Evolutionary conservation across 2,329 filamentous ascomycete species (phyloP).

Genomic region (Alternaria sp.): DNA sequence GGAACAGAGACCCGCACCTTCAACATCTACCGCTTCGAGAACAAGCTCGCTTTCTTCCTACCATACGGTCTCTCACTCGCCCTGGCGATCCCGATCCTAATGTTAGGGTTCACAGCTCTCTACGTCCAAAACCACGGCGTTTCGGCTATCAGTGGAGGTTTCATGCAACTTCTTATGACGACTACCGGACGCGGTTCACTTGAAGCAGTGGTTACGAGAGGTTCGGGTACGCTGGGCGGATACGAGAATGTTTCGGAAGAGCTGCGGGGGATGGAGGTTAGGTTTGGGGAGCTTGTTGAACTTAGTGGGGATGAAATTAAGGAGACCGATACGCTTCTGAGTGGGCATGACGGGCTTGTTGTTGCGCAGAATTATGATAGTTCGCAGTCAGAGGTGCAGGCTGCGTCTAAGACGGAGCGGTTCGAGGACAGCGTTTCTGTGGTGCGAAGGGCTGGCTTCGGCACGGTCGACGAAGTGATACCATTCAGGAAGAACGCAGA

Average conservation of each 20-base stretch:
- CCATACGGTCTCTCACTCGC: not conserved
- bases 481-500: not conserved
- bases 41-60: not conserved
- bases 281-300: not conserved
- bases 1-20: not conserved
- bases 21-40: not conserved
- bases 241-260: not conserved
- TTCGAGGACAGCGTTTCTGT: not conserved
- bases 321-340: not conserved
- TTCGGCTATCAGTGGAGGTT: not conserved
- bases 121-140: not conserved
- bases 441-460: not conserved
- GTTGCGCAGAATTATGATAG: not conserved
- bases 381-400: not conserved
- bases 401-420: not conserved
- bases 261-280: not conserved
- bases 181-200: not conserved
- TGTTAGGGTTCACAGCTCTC: not conserved
- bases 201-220: not conserved
- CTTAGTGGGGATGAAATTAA: too few species aligned
- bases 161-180: not conserved
- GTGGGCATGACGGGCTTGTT: not conserved
- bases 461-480: not conserved
- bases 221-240: not conserved
- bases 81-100: rapidly evolving